Conservation (phyloP, 352 stramenopile species). For the Phytophthora crassamura region DNA sequence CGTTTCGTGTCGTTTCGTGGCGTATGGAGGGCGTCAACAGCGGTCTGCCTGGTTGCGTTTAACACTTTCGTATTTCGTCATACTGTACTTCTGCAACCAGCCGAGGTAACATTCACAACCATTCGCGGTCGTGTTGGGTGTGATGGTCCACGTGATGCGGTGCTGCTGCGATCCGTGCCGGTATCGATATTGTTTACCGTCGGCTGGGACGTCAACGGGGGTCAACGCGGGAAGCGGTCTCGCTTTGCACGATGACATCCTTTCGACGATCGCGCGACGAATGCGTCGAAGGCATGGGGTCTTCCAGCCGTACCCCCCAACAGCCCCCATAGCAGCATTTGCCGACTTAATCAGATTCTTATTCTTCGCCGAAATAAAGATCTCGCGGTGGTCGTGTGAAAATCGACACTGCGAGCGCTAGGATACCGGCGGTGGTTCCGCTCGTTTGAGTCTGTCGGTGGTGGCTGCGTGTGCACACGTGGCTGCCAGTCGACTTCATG, state of each 20-base stretch:
- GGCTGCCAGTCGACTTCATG: conserved; percentile 6
- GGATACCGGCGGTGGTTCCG: background rate
- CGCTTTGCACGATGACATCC: conserved; percentile 8
- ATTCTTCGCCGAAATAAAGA: conserved; percentile 11
- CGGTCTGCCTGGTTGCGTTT: no score
- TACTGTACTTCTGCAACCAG: no score
- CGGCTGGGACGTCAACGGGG: conserved; percentile 2
- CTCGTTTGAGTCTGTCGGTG: no score
- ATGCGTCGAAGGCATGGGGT: background rate
- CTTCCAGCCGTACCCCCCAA: no score
- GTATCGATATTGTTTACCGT: conserved; percentile 24
- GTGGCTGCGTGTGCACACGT: background rate
- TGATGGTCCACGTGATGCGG: conserved; percentile 23
- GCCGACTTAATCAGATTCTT: conserved; percentile 27
- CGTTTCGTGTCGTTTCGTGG: background rate
- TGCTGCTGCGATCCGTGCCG: conserved; percentile 27
- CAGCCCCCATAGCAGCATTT: no score
- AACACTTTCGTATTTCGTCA: no score
- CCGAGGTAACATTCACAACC: no score
- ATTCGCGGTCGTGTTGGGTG: background rate
- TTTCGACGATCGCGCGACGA: conserved; percentile 27
- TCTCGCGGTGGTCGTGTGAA: conserved; percentile 15
- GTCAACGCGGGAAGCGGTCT: conserved; percentile 10
- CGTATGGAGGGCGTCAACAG: background rate
- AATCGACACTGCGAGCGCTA: background rate